Evolutionary conservation across 2,329 filamentous ascomycete species (phyloP).

Genomic region (Nemania bipapillata): DNA sequence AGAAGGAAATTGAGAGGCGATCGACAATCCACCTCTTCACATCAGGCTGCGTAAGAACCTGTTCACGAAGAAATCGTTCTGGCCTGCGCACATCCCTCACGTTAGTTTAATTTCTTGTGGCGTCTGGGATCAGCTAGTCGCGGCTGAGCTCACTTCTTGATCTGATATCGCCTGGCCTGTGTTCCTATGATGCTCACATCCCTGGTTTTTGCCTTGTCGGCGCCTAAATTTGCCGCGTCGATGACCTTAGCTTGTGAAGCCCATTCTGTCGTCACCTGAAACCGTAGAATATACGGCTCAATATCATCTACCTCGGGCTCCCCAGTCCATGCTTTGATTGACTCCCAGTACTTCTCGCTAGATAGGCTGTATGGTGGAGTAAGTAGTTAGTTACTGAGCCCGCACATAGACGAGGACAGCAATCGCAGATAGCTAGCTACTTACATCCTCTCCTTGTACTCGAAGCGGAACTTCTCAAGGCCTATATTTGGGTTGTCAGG

Average conservation of each 20-base stretch:
- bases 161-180: conserved; percentile 31
- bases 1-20: conserved; percentile 29
- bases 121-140: not conserved
- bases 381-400: not conserved
- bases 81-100: conserved; percentile 8
- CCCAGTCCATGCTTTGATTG: conserved; percentile 25
- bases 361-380: conserved; percentile 14
- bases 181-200: conserved; percentile 33
- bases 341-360: conserved; percentile 30
- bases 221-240: conserved; percentile 24
- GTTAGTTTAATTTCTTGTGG: not conserved
- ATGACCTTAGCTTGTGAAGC: conserved; percentile 29
- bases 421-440: not conserved
- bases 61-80: conserved; percentile 28
- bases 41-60: conserved; percentile 32
- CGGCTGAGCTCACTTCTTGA: conserved; percentile 29
- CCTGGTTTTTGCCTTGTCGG: conserved; percentile 21
- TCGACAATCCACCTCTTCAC: conserved; percentile 34
- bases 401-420: not conserved
- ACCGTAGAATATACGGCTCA: conserved; percentile 28
- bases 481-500: conserved; percentile 31
- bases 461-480: conserved; percentile 33
- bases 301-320: conserved; percentile 33
- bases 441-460: conserved; percentile 29
- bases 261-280: conserved; percentile 25